Percentiles rank a stretch among this genome's conserved stretches.
Evolutionary conservation across 208 protist species (phyloP).

Genomic region (Leishmania guyanensis): DNA sequence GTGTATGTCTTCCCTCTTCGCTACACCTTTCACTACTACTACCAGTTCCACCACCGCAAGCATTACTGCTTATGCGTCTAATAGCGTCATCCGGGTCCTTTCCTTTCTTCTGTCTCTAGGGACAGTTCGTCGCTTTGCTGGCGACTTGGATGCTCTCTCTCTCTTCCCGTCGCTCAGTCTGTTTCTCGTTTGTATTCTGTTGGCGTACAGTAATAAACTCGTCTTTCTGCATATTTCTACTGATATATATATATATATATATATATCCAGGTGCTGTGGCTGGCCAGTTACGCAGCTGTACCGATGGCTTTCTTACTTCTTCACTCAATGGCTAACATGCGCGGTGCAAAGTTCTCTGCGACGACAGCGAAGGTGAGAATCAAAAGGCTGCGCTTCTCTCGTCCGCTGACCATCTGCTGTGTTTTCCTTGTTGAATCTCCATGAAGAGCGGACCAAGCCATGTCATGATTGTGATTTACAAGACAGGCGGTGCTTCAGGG

Average conservation of each 20-base stretch:
- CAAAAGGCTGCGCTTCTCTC: not conserved
- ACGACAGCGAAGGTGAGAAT: not conserved
- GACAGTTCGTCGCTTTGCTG: not conserved
- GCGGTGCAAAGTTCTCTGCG: not conserved
- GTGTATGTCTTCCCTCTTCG: not conserved
- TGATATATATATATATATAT: no score
- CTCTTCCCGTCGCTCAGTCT: not conserved
- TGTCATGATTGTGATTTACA: not conserved
- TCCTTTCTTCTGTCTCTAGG: not conserved
- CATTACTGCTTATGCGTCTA: not conserved
- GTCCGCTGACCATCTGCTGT: not conserved
- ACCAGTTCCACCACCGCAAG: not conserved
- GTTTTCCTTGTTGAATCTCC: not conserved
- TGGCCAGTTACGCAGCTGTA: no score
- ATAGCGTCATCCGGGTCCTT: not conserved
- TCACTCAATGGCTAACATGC: not conserved
- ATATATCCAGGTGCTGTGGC: no score
- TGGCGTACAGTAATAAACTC: no score
- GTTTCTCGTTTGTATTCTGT: not conserved
- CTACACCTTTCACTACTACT: not conserved
- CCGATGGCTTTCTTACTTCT: not conserved
- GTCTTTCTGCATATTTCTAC: no score
- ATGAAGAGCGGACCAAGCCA: not conserved
- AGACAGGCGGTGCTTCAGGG: not conserved
- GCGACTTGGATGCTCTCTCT: not conserved